Base-by-base conservation (phyloP, 2,329 filamentous ascomycete species). In the Fusarium sp. region DNA sequence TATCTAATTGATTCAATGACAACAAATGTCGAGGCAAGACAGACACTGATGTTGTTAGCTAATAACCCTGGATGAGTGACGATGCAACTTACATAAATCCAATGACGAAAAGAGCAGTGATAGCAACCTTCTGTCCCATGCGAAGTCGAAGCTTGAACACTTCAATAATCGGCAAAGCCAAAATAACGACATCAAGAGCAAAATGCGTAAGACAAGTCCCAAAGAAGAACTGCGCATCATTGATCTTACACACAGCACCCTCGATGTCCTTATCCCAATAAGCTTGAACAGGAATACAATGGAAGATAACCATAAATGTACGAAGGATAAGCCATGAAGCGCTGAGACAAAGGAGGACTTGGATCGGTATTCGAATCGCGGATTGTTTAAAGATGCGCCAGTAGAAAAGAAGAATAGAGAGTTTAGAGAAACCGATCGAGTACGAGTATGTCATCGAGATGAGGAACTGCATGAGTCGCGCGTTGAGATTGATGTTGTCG, bases 281-380 rank as follows among this genome's bases (percentile, higher is more conserved):
- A 2, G 72, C 74, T 6, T 77, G 75, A 2, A 80, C 69, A 0
- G 79, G 79, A 12, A 77, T 39, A 45, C 79, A 81, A 23, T 77
- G 77, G 23, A 81, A 80, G 6, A 77, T 75, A 1, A 74, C 72
- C 50, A 80, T 70, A 34, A 80, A 78, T 0, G 75, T 78, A 4
- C 76, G 65, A 3, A 78, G 58, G 8, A 74, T 67, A 14, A 78
- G 62, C 77, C 77, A 79, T 10, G 73, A 57, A 10, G 56, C 30
- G 3, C 70, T 74, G 6, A 69, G 51, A 2, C n/a, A 67, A 1
- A 77, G 62, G 41, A 79, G 61, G 3, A 75, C 41, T 9, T 70
- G 56, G 19, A 78, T 79, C 1, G 76, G 72, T 2, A 75, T 65
- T 16, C 73, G 72, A 19, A 79, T 77, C 9, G 63, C 59, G 0